A percentile compares a stretch with the other conserved stretches of the same genome.
Evolutionary conservation across 208 protist genomes (phyloP).

Genomic region (Crithidia fasciculata): DNA sequence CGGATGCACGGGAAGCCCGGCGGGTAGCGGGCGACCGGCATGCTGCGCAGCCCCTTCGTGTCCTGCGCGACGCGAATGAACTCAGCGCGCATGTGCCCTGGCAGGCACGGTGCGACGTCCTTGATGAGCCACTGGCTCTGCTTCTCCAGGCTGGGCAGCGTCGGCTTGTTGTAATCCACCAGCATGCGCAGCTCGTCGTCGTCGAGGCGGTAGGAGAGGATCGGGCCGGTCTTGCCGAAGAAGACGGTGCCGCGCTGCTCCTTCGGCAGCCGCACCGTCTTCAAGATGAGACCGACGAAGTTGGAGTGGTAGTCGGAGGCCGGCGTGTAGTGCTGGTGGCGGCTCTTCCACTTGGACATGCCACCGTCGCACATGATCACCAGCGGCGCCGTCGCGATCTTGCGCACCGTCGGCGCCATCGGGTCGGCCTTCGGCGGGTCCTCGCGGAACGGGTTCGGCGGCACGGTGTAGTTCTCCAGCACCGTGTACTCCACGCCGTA

Average conservation of each 20-base stretch:
- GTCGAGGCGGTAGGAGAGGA: constrained; percentile 92
- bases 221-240: constrained; percentile 88
- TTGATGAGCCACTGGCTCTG: constrained; percentile 85
- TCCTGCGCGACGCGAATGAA: constrained; percentile 72
- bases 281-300: constrained; percentile 90
- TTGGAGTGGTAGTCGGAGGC: constrained; percentile 84
- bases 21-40: constrained; percentile 81
- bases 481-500: constrained; percentile 86
- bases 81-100: constrained; percentile 68
- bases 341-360: constrained; percentile 91
- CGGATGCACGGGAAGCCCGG: constrained; percentile 70
- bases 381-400: constrained; percentile 77
- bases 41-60: constrained; percentile 74
- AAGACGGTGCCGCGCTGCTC: constrained; percentile 92
- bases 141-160: constrained; percentile 67
- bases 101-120: constrained; percentile 84
- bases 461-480: constrained; percentile 55
- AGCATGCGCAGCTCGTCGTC: constrained; percentile 80
- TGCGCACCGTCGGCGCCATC: constrained; percentile 37
- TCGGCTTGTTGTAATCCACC: constrained; percentile 87
- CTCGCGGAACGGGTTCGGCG: constrained; percentile 55
- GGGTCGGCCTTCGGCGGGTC: constrained; percentile 42
- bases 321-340: constrained; percentile 83
- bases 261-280: constrained; percentile 69
- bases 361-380: constrained; percentile 95